A percentile compares a stretch with the other conserved stretches of the same genome.
Conservation (phyloP, 2,329 filamentous ascomycete genomes). For the Trichoderma oligosporum region DNA sequence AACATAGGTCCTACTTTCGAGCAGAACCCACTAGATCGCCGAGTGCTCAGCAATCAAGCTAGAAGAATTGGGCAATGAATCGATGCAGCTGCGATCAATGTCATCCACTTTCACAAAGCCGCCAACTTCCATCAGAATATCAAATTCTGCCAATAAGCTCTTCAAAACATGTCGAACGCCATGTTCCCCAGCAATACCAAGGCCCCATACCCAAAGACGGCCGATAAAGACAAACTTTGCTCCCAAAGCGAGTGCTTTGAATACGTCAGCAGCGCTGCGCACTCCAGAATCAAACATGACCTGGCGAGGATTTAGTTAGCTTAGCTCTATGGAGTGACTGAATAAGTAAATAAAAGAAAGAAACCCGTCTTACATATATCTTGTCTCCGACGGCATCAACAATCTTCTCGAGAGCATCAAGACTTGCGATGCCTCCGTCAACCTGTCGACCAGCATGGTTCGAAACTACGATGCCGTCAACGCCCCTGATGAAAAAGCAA, state of each 20-base stretch:
- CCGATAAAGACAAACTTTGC: slow-evolving; percentile 58
- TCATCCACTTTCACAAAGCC: slow-evolving; percentile 1
- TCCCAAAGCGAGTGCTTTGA: slow-evolving; percentile 56
- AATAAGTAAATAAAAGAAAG: not conserved
- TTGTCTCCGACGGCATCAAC: slow-evolving; percentile 28
- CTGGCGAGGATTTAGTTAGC: slow-evolving; percentile 16
- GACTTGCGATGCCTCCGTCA: slow-evolving; percentile 46
- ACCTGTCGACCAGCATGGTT: slow-evolving; percentile 56
- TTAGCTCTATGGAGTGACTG: not conserved
- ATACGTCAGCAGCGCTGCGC: slow-evolving; percentile 55
- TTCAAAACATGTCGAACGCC: slow-evolving; percentile 14
- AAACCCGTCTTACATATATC: not conserved
- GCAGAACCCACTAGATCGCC: not conserved
- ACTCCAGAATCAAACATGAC: slow-evolving; percentile 47
- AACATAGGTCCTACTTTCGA: too few species aligned
- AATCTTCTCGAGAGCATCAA: slow-evolving; percentile 52
- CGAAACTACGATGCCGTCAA: slow-evolving; percentile 53
- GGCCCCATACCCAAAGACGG: slow-evolving; percentile 48
- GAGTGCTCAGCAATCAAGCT: slow-evolving; percentile 15
- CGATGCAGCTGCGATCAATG: slow-evolving; percentile 4
- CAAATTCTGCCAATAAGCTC: slow-evolving; percentile 14
- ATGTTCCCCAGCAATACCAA: slow-evolving; percentile 17
- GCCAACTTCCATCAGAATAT: slow-evolving; percentile 18
- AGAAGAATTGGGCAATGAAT: slow-evolving; percentile 11
- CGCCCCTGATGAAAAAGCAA: not conserved